Percentiles rank a stretch among this genome's conserved stretches.
phyloP scores from a whole-genome alignment of 1,284 basidiomycete genomes.

The Austroboletus niveus region DNA sequence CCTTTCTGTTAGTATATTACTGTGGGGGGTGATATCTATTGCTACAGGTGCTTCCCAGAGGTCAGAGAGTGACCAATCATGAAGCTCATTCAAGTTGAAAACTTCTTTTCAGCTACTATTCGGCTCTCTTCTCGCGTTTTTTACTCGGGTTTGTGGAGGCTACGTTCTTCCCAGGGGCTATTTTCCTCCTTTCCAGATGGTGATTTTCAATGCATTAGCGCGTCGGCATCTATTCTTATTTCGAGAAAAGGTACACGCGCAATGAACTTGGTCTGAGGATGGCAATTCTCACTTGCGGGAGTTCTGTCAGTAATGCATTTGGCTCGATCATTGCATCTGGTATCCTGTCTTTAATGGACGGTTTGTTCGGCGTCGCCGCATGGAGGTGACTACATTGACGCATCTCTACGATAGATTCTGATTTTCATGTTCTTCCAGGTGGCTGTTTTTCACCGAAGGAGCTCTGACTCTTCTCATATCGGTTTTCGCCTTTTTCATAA shows the following conservation, averaged over 20 bases:
- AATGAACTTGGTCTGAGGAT: constrained; percentile 67
- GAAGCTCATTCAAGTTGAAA: neutral
- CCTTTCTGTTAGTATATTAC: constrained; percentile 65
- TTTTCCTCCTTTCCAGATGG: constrained; percentile 40
- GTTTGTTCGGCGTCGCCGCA: constrained; percentile 63
- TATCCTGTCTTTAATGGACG: constrained; percentile 70
- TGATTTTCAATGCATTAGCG: constrained; percentile 2
- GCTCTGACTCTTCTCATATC: constrained; percentile 48
- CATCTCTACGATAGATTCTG: neutral
- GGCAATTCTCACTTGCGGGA: constrained; percentile 70
- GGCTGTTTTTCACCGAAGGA: constrained; percentile 38
- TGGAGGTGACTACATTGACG: constrained; percentile 53
- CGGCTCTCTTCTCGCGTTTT: constrained; percentile 67
- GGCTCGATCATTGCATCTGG: constrained; percentile 77
- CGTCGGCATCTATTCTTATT: neutral
- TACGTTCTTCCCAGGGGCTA: constrained; percentile 70
- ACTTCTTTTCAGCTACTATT: constrained; percentile 18
- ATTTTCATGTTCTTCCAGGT: constrained; percentile 9
- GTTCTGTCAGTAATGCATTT: constrained; percentile 79
- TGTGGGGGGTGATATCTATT: constrained; percentile 55
- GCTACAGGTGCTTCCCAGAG: constrained; percentile 12
- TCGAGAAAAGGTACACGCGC: constrained; percentile 16
- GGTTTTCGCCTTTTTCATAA: constrained; percentile 45
- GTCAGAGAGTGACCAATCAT: neutral
- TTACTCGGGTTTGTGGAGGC: constrained; percentile 70